Base-by-base conservation (phyloP, 306 rosid species). In the Dicorynia guianensis region DNA sequence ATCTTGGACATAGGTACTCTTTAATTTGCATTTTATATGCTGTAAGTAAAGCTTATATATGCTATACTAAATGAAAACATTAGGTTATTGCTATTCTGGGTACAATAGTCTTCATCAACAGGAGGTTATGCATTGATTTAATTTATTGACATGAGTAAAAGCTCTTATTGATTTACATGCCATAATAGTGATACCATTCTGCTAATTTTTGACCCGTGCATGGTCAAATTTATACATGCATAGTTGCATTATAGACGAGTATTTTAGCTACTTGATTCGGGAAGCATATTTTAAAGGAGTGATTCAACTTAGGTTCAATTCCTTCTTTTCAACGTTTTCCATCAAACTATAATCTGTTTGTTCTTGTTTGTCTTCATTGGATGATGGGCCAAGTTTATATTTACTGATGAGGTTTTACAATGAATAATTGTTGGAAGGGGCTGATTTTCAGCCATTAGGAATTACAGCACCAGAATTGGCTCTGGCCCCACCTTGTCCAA, bases 371-470 rank as follows among this genome's bases (percentile, higher is more conserved):
- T 46, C 52, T 46, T 12, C 3, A 46, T 46, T 46, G n/a, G 11
- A 46, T 46, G 11, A 10, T 11, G 52, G 52, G 52, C n/a, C 52
- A 10, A 46, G 52, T 46, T 46, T 46, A 46, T 46, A 3, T n/a
- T 9, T 9, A 10, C 11, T 3, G 14, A 2, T 46, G 52, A 46
- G 14, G 11, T 46, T 7, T 11, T 11, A 12, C 11, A 46, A 8
- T 46, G 52, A n/a, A 46, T 46, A 12, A 46, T 2, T 46, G 52
- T 46, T 46, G 52, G 52, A 46, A 46, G 52, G 52, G 52, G n/a
- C 30, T 1, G 93, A 87, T 52, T 49, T 68, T 68, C 50, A 61
- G 74, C 50, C 74, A 14, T 68, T 49, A 8, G 74, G 74, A 30
- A 68, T 68, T 15, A 68, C 74, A 4, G 74, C 74, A 34, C 12